Evolutionary conservation across 225 moss, liverwort and hornwort species (phyloP).

Genomic region (Neckera pumila): DNA sequence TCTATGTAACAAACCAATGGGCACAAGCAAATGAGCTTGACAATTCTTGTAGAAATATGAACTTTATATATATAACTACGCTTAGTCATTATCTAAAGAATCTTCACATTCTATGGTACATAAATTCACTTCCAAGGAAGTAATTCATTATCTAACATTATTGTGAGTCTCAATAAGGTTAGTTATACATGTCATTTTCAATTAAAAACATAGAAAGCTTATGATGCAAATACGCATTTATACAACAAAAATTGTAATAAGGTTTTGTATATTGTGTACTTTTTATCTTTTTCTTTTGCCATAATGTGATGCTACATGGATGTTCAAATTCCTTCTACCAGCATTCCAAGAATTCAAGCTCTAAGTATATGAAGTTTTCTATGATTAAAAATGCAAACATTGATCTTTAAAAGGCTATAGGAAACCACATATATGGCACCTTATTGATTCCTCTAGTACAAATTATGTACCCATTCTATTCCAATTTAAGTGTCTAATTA

Average conservation of each 20-base stretch:
- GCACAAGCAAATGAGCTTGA: fast-evolving
- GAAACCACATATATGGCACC: no score
- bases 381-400: no score
- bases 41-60: background rate
- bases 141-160: background rate
- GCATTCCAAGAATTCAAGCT: no score
- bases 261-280: background rate
- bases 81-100: fast-evolving
- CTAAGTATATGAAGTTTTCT: no score
- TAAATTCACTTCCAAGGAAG: fast-evolving
- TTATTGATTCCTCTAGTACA: no score
- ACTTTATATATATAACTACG: fast-evolving
- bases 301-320: no score
- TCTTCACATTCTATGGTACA: background rate
- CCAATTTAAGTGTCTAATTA: no score
- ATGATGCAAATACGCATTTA: background rate
- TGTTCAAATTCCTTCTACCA: no score
- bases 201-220: background rate
- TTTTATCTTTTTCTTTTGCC: no score
- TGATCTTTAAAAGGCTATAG: no score
- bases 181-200: background rate
- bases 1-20: background rate
- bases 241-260: background rate
- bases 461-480: no score
- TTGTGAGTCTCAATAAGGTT: background rate